Base-by-base conservation (phyloP, 1,139 yeast genomes). In the Protomyces gravidus region DNA sequence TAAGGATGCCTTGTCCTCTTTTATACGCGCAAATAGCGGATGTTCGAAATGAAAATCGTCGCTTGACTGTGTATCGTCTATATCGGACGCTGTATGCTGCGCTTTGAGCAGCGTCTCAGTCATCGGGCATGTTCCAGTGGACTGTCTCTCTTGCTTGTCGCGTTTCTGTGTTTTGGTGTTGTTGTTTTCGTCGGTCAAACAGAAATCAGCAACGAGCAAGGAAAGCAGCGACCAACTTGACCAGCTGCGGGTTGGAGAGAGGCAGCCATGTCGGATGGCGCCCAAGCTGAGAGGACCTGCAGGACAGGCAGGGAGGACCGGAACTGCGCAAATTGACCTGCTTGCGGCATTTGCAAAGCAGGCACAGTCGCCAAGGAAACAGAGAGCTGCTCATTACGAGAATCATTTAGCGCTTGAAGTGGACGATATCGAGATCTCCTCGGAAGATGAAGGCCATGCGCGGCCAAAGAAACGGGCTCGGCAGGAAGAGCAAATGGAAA, bases 31-130 rank as follows among this genome's bases (percentile, higher is more conserved):
- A 36, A 53, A 53, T 3, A 53, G 58, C n/a, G 58, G 58, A 46
- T 53, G 58, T n/a, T 50, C 27, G 26, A 53, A 53, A 15, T 46
- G 45, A 15, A 53, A 53, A 6, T 51, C 46, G 26, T 53, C 58
- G 46, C 58, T 53, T 27, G 51, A 46, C 9, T n/a, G 17, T 17
- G 42, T 15, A n/a, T 53, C 58, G 46, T 53, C 58, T 15, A 25
- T 25, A 42, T 45, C 58, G 9, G 50, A 3, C 1, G n/a, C 42
- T 36, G 42, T 21, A 17, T 9, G 42, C 1, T 30, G 36, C 36
- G 36, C 36, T 30, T 13, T 30, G 36, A 30, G 36, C 9, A 30
- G 11, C 15, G n/a, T 30, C 36, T 30, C 36, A 30, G 15, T 30
- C 36, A 30, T 30, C 15, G 32, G 36, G 36, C 36, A 13, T 30